Percentiles rank a stretch among this genome's conserved stretches.
Conservation (phyloP, 768 basidiomycete species). For the Chalciporus piperatus region DNA sequence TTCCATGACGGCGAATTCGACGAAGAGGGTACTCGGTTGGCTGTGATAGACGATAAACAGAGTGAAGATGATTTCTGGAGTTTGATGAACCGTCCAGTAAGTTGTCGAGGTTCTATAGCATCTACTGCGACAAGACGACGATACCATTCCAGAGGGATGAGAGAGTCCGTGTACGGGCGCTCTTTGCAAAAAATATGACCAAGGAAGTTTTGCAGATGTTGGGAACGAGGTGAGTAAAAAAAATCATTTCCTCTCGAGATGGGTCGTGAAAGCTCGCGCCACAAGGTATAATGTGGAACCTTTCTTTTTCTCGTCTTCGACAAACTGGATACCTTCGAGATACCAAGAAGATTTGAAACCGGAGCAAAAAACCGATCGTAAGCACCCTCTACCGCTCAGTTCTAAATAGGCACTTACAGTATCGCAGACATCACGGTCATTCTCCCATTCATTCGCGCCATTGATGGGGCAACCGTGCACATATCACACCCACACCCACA, state of each 20-base stretch:
- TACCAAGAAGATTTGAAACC: conserved; percentile 49
- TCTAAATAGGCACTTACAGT: not conserved
- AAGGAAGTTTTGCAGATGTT: conserved; percentile 54
- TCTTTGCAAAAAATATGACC: conserved; percentile 51
- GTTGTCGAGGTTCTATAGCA: conserved; percentile 10
- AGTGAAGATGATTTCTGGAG: conserved; percentile 35
- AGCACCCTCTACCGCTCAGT: conserved; percentile 33
- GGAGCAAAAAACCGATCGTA: conserved; percentile 51
- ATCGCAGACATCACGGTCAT: conserved; percentile 52
- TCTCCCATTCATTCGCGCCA: conserved; percentile 48
- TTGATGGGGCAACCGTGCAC: conserved; percentile 14
- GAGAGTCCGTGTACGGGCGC: conserved; percentile 41
- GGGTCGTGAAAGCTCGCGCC: not conserved
- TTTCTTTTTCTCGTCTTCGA: conserved; percentile 61
- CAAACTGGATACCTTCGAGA: conserved; percentile 67
- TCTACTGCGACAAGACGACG: not conserved
- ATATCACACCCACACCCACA: not conserved
- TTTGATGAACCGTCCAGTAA: conserved; percentile 31
- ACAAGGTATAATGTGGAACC: conserved; percentile 54
- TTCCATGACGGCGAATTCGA: conserved; percentile 9
- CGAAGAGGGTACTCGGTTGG: not conserved
- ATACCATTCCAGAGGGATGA: conserved; percentile 25
- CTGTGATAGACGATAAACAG: conserved; percentile 3
- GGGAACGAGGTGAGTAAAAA: conserved; percentile 44
- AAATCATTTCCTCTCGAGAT: not conserved